Evolutionary conservation across 352 stramenopile genomes (phyloP), one percentile per base, ranked within the genome.

Genomic region (Pilasporangium apinafurcum): DNA sequence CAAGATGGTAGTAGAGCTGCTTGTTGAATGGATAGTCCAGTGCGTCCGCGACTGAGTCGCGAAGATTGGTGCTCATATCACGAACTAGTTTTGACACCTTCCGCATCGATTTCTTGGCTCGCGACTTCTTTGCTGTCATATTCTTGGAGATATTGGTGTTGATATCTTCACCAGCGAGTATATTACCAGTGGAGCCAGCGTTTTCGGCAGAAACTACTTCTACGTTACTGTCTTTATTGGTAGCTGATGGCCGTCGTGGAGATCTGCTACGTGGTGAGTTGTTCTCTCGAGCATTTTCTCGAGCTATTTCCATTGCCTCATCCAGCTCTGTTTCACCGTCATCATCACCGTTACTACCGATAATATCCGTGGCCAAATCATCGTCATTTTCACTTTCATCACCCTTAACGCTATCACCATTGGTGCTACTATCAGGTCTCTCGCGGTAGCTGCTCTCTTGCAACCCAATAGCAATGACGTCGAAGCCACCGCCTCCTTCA

Each of bases 391-490:
- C 59, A 18, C 68, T 60, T 0, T 51, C 44, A 8, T 39, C 48
- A 9, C 33, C 28, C n/a, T 55, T 70, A 14, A 13, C 26, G 1
- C n/a, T 47, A 22, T 27, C 51, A 8, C 39, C 48, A 17, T 36
- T 43, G n/a, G n/a, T 28, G 21, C 38, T 17, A 43, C 47, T 57
- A 22, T 14, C 18, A 10, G 37, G 47, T 25, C 73, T 79, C 40
- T 83, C 66, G 28, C 61, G 68, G 52, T 92, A 93, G 17, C 71
- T 81, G 54, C 75, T 91, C 49, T 95, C 81, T 43, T 95, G 81
- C 5, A 93, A 58, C 0, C 80, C 80, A 16, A 95, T 63, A 0
- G 65, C 78, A n/a, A 95, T 77, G 8, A 95, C 73, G 51, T 95
- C 84, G 37, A 83, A 92, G 39, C 77, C 73, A 0, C 76, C 82